Base-by-base conservation (phyloP, 768 basidiomycete species). In the Suillus plorans region DNA sequence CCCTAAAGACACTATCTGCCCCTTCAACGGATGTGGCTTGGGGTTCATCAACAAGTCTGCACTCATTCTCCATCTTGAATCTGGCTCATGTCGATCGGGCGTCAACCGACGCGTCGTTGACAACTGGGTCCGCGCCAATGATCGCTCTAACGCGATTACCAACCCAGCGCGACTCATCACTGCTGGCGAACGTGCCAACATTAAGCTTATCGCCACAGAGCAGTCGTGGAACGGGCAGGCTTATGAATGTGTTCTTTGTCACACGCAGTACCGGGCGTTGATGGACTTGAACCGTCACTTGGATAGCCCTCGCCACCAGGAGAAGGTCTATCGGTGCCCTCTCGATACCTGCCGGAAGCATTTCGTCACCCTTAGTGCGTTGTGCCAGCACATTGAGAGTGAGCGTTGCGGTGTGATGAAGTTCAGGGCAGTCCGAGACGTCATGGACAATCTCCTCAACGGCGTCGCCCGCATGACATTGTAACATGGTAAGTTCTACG, bases 201-300 rank as follows among this genome's bases (percentile, higher is more conserved):
- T 47, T 12, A 13, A 5, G 5, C 70, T 64, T 42, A n/a, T 62
- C 25, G 80, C 81, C 55, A 83, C 81, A 12, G 69, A 70, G 3
- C 72, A 66, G 34, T 77, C 83, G 14, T 83, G 77, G 78, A 84
- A 83, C 65, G 78, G 78, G 0, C 5, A 0, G 6, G 76, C 67
- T 6, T 91, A 80, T 72, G 88, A 91, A 73, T 91, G 89, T 73
- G 85, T 85, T 70, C 73, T 91, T 31, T 91, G 90, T 72, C 81
- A 85, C 71, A 63, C 61, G 25, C 67, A 59, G 14, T 87, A 81
- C 68, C 36, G 68, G 59, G 69, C 76, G 0, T 80, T 89, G 14
- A 13, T 18, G 0, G 76, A 73, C 8, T 80, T 91, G 59, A 89
- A 91, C 69, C 78, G 82, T 66, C 91, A 91, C 69, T 79, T 91